Conservation (phyloP, 805 yeast genomes). For the Brettanomyces bruxellensis region DNA sequence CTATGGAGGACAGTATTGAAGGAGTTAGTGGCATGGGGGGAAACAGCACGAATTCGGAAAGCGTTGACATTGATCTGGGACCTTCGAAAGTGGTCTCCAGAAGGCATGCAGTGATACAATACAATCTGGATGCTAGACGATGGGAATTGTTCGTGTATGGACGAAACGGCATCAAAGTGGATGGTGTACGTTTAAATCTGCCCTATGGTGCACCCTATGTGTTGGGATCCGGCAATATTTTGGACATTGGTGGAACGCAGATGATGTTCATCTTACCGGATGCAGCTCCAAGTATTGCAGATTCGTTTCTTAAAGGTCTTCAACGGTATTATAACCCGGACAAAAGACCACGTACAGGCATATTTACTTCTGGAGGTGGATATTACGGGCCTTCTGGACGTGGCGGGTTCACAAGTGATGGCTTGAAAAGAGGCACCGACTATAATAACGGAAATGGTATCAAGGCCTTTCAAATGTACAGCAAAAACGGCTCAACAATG, state of each 20-base stretch:
- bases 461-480: slow-evolving; percentile 49
- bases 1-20: not conserved
- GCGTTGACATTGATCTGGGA: slow-evolving; percentile 80
- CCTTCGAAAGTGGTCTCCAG: slow-evolving; percentile 97
- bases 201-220: slow-evolving; percentile 36
- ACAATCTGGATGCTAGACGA: slow-evolving; percentile 60
- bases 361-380: slow-evolving; percentile 7
- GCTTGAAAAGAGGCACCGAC: not conserved
- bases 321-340: slow-evolving; percentile 6
- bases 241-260: slow-evolving; percentile 95
- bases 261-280: slow-evolving; percentile 99
- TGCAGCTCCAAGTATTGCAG: slow-evolving; percentile 61
- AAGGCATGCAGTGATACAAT: slow-evolving; percentile 76
- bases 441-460: slow-evolving; percentile 7
- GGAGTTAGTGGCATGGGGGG: not conserved
- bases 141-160: slow-evolving; percentile 87
- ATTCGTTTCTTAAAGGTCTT: slow-evolving; percentile 32
- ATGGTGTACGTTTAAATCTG: slow-evolving; percentile 45
- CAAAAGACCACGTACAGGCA: slow-evolving; percentile 16
- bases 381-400: not conserved
- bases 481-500: slow-evolving; percentile 19
- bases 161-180: slow-evolving; percentile 89
- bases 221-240: slow-evolving; percentile 76
- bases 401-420: not conserved
- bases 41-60: slow-evolving; percentile 7